Base-by-base conservation (phyloP, 1,139 yeast genomes). In the Yamadazyma kanchanaburiensis region DNA sequence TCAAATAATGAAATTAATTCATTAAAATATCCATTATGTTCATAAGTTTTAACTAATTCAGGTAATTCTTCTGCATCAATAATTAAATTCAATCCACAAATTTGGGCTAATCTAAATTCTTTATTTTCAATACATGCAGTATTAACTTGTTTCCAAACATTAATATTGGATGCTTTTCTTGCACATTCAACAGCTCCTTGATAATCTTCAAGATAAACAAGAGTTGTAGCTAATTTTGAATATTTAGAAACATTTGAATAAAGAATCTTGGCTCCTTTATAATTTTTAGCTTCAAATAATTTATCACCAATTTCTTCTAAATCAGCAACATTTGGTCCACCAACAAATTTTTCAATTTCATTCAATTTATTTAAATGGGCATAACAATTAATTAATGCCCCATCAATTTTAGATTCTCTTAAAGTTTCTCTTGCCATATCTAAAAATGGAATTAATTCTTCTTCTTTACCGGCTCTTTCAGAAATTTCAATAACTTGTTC, bases 131-230 rank as follows among this genome's bases (percentile, higher is more conserved):
- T 81, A 75, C 98, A 91, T 15, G 97, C 98, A 55, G 81, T 84
- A 60, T 88, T 87, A 32, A 91, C 99, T 61, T 89, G 95, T 62
- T 88, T 91, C 99, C 99, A 91, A 24, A 91, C 98, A 52, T 73
- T 76, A 40, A 82, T 79, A 60, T 89, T 89, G 26, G 95, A 85
- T 4, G 98, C 98, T 65, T 91, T 94, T 70, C 98, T 84, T 12
- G 98, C 99, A 61, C 96, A 88, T 53, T 91, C 98, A 42, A 91
- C 98, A 29, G 99, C 98, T 34, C 87, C 80, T 65, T 91, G 97
- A 60, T 88, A 88, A 56, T 91, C 97, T 37, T 78, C 79, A 53
- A 91, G 69, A 66, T 82, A 87, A 13, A 91, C 99, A 53, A 89
- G 76, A 21, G 97, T 91, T 12, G 96, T 85, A 8, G 98, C 97